Percentiles rank a stretch among this genome's conserved stretches.
Conservation (phyloP, 2,329 filamentous ascomycete species). For the Colletotrichum zoysiae region DNA sequence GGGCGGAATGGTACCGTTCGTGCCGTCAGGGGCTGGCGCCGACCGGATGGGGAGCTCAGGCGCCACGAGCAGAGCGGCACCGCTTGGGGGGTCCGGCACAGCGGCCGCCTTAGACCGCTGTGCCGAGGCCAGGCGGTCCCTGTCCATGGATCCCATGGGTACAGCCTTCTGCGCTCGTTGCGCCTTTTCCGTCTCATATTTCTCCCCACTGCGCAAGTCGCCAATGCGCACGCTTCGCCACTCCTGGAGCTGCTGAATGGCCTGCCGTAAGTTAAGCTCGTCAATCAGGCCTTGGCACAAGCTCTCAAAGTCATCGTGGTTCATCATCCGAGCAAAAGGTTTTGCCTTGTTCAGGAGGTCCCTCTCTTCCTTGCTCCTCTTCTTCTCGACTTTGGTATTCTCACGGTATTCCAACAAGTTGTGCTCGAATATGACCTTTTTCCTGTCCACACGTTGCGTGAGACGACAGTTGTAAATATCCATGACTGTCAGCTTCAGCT, state of each 20-base stretch:
- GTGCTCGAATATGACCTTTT: conserved; percentile 97
- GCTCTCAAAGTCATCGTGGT: conserved; percentile 87
- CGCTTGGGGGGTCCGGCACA: conserved; percentile 76
- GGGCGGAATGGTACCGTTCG: conserved; percentile 44
- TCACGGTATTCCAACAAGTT: conserved; percentile 93
- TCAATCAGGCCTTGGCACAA: conserved; percentile 89
- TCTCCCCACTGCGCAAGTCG: conserved; percentile 87
- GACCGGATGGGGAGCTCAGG: conserved; percentile 79
- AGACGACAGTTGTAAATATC: conserved; percentile 96
- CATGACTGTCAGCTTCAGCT: conserved; percentile 97
- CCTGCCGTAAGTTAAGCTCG: conserved; percentile 90
- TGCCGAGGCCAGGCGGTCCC: conserved; percentile 78
- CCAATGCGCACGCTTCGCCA: conserved; percentile 90
- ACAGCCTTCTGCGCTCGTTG: conserved; percentile 76
- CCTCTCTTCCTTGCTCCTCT: conserved; percentile 93
- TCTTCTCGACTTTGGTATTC: conserved; percentile 91
- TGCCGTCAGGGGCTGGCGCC: conserved; percentile 50
- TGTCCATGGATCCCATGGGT: conserved; percentile 86
- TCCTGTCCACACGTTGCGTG: conserved; percentile 91
- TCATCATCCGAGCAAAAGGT: conserved; percentile 97
- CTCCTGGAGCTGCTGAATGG: conserved; percentile 91
- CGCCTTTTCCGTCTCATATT: conserved; percentile 91
- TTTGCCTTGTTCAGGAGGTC: conserved; percentile 94
- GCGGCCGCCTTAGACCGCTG: conserved; percentile 77
- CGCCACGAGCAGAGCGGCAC: conserved; percentile 81